phyloP scores from a whole-genome alignment of 2,329 filamentous ascomycete species.

The Aspergillus alliaceus region DNA sequence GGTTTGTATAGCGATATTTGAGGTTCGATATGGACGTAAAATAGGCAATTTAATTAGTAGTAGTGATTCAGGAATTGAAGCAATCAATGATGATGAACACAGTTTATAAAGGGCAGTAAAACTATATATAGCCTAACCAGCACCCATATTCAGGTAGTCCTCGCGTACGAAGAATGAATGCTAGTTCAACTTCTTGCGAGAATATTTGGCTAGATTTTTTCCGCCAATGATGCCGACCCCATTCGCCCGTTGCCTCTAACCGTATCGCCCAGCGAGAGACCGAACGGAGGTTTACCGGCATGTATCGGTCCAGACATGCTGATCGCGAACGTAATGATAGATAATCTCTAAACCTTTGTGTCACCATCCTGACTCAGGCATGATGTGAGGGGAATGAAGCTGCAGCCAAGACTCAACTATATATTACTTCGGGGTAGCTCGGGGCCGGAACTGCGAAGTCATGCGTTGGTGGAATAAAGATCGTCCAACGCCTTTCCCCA shows the following conservation, averaged over 20 bases:
- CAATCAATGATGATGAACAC: no score
- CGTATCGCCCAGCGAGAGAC: background rate
- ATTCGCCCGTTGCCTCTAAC: background rate
- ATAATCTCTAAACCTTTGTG: no score
- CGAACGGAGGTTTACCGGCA: background rate
- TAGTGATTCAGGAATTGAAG: no score
- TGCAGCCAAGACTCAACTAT: background rate
- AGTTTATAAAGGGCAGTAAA: background rate
- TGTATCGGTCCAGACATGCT: background rate
- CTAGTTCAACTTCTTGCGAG: no score
- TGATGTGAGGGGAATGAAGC: background rate
- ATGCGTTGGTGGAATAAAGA: background rate
- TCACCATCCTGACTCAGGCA: no score
- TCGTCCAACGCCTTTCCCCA: background rate
- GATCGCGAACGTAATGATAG: background rate
- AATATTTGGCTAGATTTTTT: background rate
- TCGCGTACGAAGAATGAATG: no score
- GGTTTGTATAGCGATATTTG: no score
- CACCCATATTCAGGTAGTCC: no score
- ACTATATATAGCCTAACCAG: no score
- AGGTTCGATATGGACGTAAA: no score
- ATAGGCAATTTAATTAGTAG: no score
- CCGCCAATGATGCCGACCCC: background rate
- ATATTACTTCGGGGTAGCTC: no score
- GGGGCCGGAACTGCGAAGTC: background rate